These are phyloP conservation scores for Manihot esculenta DNA, from an alignment of 441 rosid species.

Conservation along the genomic window DNA sequence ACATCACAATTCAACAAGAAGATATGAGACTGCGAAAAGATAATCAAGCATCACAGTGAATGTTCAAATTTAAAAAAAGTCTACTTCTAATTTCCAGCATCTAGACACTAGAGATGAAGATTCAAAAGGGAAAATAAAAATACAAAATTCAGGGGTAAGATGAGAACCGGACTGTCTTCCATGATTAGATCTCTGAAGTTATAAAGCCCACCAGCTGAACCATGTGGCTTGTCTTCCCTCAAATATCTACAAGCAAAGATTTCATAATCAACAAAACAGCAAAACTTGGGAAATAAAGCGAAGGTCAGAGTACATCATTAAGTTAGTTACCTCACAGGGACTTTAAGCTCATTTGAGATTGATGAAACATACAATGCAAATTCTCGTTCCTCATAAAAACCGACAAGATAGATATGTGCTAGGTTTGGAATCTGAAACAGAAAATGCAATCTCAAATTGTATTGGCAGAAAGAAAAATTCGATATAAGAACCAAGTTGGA, in stretches of 20 bases:
- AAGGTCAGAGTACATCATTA: constrained; percentile 17
- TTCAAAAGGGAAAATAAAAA: not conserved
- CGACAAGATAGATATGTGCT: constrained; percentile 72
- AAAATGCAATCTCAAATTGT: constrained; percentile 17
- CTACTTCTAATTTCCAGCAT: not conserved
- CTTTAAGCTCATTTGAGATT: constrained; percentile 73
- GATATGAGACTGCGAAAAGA: constrained; percentile 58
- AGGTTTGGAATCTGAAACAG: constrained; percentile 62
- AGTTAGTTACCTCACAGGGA: constrained; percentile 66
- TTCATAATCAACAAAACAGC: constrained; percentile 1
- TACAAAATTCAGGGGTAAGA: constrained; percentile 6
- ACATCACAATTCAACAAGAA: constrained; percentile 83
- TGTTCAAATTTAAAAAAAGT: not conserved
- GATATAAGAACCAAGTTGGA: constrained; percentile 17
- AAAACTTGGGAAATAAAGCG: constrained; percentile 2
- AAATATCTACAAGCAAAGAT: constrained; percentile 51
- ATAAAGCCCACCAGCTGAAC: constrained; percentile 93
- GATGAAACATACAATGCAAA: constrained; percentile 82
- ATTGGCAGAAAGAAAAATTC: not conserved
- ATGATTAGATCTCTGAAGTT: constrained; percentile 70
- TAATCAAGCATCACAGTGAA: constrained; percentile 1
- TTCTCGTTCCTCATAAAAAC: constrained; percentile 85
- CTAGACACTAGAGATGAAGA: not conserved
- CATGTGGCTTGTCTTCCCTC: constrained; percentile 90
- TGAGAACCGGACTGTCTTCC: constrained; percentile 76